Conservation (phyloP, 805 yeast species). For the Hanseniaspora hatyaiensis region DNA sequence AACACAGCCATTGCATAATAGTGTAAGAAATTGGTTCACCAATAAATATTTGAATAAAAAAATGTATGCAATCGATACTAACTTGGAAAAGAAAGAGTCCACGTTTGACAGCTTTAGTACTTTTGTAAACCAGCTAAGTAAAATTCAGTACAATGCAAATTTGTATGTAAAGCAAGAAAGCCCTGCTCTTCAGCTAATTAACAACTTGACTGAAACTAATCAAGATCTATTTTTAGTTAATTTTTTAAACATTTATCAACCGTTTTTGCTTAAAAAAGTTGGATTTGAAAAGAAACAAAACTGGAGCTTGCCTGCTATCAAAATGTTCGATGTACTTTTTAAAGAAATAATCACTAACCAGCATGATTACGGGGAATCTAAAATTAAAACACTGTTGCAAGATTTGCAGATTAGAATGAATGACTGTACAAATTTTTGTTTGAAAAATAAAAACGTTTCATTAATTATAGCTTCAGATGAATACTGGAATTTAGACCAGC, state of each 20-base stretch:
- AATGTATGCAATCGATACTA: not conserved
- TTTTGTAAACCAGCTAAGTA: not conserved
- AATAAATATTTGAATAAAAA: not conserved
- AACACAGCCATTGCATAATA: too few relatives aligned
- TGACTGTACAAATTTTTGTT: not conserved
- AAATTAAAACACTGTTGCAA: not conserved
- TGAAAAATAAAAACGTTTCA: not conserved
- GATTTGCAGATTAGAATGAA: slow-evolving; percentile 3
- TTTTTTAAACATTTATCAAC: too few relatives aligned
- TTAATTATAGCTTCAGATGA: not conserved
- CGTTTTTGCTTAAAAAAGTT: too few relatives aligned
- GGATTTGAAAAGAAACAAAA: not conserved
- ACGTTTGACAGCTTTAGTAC: not conserved
- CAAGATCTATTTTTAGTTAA: not conserved
- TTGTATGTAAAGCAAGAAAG: not conserved
- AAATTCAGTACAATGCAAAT: not conserved
- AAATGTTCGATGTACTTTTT: not conserved
- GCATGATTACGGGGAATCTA: not conserved
- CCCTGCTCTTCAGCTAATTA: not conserved
- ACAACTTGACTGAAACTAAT: not conserved
- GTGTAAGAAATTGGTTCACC: not conserved
- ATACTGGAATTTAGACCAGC: not conserved
- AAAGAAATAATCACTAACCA: not conserved
- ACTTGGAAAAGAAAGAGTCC: too few relatives aligned
- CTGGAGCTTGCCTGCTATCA: not conserved